Evolutionary conservation across 805 yeast species (phyloP).

Genomic region (Huiozyma sinensis): DNA sequence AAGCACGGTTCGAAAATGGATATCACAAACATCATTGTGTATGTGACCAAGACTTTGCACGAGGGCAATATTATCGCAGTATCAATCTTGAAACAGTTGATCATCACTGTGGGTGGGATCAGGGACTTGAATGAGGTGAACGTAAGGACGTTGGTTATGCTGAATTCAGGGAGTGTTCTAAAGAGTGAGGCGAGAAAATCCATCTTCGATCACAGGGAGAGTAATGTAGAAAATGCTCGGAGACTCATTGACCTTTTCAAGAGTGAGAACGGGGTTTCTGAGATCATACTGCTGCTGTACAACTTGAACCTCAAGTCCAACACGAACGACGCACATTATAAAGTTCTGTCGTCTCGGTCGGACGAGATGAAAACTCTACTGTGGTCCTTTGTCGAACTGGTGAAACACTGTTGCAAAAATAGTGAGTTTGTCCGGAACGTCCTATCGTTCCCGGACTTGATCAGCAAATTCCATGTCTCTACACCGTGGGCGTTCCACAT

Average conservation of each 20-base stretch:
- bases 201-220: constrained; percentile 42
- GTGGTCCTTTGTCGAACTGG: constrained; percentile 50
- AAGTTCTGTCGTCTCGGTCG: constrained; percentile 56
- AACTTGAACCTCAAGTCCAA: constrained; percentile 33
- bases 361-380: constrained; percentile 66
- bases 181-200: constrained; percentile 43
- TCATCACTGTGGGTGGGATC: constrained; percentile 71
- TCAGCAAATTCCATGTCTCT: constrained; percentile 35
- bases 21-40: constrained; percentile 48
- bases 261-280: constrained; percentile 39
- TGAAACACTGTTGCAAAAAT: constrained; percentile 38
- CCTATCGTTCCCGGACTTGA: constrained; percentile 33
- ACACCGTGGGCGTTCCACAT: constrained; percentile 63
- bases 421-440: constrained; percentile 29
- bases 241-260: constrained; percentile 39
- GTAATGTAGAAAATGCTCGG: constrained; percentile 36
- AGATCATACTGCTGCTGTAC: constrained; percentile 55
- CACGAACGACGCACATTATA: constrained; percentile 41
- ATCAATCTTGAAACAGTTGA: constrained; percentile 54
- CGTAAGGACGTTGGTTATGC: constrained; percentile 47
- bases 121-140: constrained; percentile 60
- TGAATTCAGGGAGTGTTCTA: constrained; percentile 55
- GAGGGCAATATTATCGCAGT: constrained; percentile 48
- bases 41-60: constrained; percentile 53
- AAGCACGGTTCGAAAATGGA: constrained; percentile 45